Percentiles rank a stretch among this genome's conserved stretches.
Evolutionary conservation across 768 basidiomycete species (phyloP).

Genomic region (Phanerochaete sordida): DNA sequence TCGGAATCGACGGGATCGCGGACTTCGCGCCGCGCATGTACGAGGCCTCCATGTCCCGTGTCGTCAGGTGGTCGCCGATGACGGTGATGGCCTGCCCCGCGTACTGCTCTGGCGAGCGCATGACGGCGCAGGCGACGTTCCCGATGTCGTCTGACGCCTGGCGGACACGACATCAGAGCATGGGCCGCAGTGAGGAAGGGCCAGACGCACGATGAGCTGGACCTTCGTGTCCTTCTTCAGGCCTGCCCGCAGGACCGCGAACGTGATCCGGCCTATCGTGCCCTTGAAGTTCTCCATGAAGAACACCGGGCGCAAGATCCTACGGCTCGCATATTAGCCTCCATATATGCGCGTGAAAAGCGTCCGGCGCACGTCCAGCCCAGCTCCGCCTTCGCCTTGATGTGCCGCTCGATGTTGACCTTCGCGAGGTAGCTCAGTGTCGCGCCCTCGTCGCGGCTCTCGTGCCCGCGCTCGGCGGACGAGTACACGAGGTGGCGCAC

Average conservation of each 20-base stretch:
- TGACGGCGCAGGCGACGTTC: constrained; percentile 1
- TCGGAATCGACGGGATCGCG: neutral
- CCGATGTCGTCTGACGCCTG: constrained; percentile 16
- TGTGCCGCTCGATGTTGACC: constrained; percentile 34
- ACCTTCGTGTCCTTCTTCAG: constrained; percentile 31
- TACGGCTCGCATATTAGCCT: constrained; percentile 8
- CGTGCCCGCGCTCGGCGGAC: constrained; percentile 35
- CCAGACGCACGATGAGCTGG: constrained; percentile 31
- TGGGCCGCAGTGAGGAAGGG: neutral
- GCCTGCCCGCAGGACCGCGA: constrained; percentile 31
- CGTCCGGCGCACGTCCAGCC: constrained; percentile 34
- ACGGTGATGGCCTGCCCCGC: neutral
- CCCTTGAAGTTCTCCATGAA: constrained; percentile 44
- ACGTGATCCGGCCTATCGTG: constrained; percentile 33
- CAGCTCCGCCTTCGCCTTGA: constrained; percentile 27
- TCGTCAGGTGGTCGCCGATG: neutral
- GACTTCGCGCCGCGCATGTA: neutral
- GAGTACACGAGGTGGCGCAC: constrained; percentile 36
- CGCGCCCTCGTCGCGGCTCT: constrained; percentile 26
- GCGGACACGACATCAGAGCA: neutral
- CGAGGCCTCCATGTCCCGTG: neutral
- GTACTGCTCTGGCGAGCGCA: neutral
- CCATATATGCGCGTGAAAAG: neutral
- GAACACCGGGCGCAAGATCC: constrained; percentile 38
- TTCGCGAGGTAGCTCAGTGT: constrained; percentile 28